These are phyloP conservation scores for Cercophora samala DNA, from an alignment of 495 filamentous ascomycete species.

Conservation along the genomic window DNA sequence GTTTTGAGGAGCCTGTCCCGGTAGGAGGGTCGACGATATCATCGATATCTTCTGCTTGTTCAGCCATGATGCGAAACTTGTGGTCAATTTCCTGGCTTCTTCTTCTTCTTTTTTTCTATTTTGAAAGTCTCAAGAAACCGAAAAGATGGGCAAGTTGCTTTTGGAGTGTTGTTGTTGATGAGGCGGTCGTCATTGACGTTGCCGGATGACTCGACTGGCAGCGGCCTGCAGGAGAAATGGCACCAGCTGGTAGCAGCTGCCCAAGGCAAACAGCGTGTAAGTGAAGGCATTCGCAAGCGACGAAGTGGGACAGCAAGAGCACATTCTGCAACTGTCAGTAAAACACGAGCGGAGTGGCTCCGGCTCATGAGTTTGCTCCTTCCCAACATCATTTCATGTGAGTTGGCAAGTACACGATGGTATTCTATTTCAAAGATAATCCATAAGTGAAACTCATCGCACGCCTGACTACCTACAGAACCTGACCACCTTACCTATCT, in stretches of 20 bases:
- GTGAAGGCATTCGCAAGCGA: neutral
- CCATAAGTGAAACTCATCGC: too few relatives aligned
- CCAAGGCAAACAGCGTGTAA: neutral
- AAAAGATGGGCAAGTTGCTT: neutral
- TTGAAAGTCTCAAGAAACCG: neutral
- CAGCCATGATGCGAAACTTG: constrained; percentile 17
- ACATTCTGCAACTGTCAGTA: too few relatives aligned
- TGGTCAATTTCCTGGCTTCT: neutral
- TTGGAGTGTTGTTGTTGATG: neutral
- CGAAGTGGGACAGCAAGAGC: too few relatives aligned
- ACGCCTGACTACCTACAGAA: too few relatives aligned
- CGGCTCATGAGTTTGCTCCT: too few relatives aligned
- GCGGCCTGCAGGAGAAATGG: neutral
- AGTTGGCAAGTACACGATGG: neutral
- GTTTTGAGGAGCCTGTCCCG: neutral
- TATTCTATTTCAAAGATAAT: too few relatives aligned
- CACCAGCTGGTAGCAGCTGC: neutral
- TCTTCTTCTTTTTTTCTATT: too few relatives aligned
- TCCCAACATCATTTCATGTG: too few relatives aligned
- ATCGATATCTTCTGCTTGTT: constrained; percentile 20
- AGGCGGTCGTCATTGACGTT: neutral
- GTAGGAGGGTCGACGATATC: constrained; percentile 8
- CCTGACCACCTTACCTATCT: too few relatives aligned
- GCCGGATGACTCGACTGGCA: neutral
- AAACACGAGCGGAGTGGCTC: too few relatives aligned